These are phyloP conservation scores for Casuarina cunninghamiana DNA, from an alignment of 306 rosid genomes.

Conservation along the genomic window DNA sequence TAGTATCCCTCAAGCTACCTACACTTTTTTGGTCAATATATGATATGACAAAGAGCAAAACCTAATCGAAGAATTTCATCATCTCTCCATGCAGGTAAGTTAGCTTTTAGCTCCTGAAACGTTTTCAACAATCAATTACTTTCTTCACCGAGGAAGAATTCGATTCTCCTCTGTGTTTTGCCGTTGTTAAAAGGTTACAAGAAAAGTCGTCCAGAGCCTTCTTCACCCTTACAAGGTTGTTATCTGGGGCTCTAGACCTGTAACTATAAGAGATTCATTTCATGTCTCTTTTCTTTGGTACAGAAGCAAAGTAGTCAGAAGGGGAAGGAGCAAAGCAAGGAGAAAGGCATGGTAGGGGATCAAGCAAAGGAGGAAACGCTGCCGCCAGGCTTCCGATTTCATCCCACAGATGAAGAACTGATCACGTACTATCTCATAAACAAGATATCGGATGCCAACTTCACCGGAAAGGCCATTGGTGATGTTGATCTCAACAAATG, in stretches of 20 bases:
- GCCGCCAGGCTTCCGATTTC: conserved; percentile 92
- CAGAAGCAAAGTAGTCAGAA: conserved; percentile 29
- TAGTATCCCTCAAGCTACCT: conserved; percentile 38
- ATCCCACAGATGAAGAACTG: conserved; percentile 93
- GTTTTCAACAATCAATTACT: conserved; percentile 14
- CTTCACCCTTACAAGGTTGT: conserved; percentile 7
- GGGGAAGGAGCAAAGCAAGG: conserved; percentile 41
- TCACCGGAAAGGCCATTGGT: conserved; percentile 66
- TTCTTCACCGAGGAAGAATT: conserved; percentile 21
- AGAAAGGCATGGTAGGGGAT: conserved; percentile 48
- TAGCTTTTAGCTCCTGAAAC: neutral
- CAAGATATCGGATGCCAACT: conserved; percentile 70
- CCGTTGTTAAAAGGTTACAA: neutral
- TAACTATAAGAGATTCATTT: neutral
- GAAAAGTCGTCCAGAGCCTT: conserved; percentile 1
- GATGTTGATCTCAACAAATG: conserved; percentile 94
- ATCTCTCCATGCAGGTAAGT: conserved; percentile 52
- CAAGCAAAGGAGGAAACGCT: conserved; percentile 59
- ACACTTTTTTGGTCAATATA: conserved; percentile 34
- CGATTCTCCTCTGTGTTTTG: neutral
- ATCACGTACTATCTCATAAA: conserved; percentile 73
- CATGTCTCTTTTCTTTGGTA: conserved; percentile 37
- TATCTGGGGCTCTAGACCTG: neutral
- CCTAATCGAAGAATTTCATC: conserved; percentile 26
- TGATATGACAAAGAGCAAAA: conserved; percentile 32